Conservation (phyloP, 371 early-diverging fungal genomes). For the Basidiobolus heterosporus region DNA sequence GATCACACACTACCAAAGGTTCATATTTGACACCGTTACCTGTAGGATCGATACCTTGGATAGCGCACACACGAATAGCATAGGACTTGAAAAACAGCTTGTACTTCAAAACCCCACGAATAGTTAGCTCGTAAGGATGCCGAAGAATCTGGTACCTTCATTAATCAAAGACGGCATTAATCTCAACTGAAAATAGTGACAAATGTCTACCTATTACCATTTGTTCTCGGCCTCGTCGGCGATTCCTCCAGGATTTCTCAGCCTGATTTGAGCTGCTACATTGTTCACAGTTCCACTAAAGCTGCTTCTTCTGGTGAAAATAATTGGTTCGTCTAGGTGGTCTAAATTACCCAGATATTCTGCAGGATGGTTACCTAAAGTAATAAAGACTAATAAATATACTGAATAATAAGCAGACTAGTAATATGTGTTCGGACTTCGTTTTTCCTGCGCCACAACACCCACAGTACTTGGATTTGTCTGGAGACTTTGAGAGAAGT, state of each 20-base stretch:
- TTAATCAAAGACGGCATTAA: neutral
- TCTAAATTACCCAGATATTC: conserved; percentile 36
- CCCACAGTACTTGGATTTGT: neutral
- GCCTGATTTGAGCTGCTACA: conserved; percentile 34
- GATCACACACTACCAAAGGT: too few species aligned
- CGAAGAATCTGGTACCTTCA: conserved; percentile 34
- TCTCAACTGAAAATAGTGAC: neutral
- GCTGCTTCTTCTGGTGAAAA: conserved; percentile 19
- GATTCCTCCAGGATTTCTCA: conserved; percentile 35
- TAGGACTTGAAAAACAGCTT: conserved; percentile 15
- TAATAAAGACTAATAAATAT: conserved; percentile 4
- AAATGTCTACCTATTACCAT: conserved; percentile 14
- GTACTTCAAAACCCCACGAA: conserved; percentile 43
- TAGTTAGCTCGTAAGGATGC: conserved; percentile 40
- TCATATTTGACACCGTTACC: neutral
- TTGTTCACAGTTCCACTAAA: conserved; percentile 8
- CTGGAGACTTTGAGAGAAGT: neutral
- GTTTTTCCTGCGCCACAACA: too few species aligned
- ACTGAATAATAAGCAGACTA: neutral
- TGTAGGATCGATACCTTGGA: conserved; percentile 15
- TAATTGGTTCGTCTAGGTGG: conserved; percentile 34
- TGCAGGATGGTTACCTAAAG: conserved; percentile 19
- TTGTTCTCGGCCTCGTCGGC: conserved; percentile 29
- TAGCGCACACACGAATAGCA: conserved; percentile 22
- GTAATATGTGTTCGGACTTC: too few species aligned